Base-by-base conservation (phyloP, 2,329 filamentous ascomycete genomes). In the Escovopsis sp. region DNA sequence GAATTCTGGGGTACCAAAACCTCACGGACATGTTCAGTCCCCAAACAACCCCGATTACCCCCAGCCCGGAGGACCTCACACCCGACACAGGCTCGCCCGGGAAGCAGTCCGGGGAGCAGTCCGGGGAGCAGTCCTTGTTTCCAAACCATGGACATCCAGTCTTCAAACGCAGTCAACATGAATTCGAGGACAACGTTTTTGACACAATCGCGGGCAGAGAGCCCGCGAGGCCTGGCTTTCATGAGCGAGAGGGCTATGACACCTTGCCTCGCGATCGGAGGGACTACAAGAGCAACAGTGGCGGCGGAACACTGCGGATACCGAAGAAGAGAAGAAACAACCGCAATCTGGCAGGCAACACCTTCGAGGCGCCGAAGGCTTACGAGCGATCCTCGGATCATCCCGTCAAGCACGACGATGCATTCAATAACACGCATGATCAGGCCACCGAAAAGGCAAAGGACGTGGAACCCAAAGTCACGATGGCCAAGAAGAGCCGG, bases 251-350 rank as follows among this genome's bases (percentile, higher is more conserved):
- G 33, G 32, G 35, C 0, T 41, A 44, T 8, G 42, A 44, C n/a
- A 46, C 42, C 15, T 18, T 46, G 6, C 37, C 40, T 23, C 46
- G 48, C 15, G 45, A 43, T 5, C 48, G 42, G 9, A 49, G 47
- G 11, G 47, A 45, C 12, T 63, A 55, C 18, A 51, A 56, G 28
- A 45, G 50, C 34, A 47, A 52, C 26, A 53, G 51, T 10, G 59
- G 59, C 12, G 59, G 58, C n/a, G 59, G 58, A 19, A 63, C 62
- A 4, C 50, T 63, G 28, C 54, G 53, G 9, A 44, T 61, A 23
- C 45, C 47, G 3, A 61, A 60, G 46, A 53, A 53, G 39, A 55
- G 58, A 26, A 56, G 50, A 30, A 46, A 48, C 12, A 32, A 32
- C 28, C 51, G 47, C 26, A 39, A 39, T 34, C 41, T 45, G 6